These are phyloP conservation scores for Phanerodontia chrysosporium DNA, from an alignment of 768 basidiomycete species.

Conservation along the genomic window DNA sequence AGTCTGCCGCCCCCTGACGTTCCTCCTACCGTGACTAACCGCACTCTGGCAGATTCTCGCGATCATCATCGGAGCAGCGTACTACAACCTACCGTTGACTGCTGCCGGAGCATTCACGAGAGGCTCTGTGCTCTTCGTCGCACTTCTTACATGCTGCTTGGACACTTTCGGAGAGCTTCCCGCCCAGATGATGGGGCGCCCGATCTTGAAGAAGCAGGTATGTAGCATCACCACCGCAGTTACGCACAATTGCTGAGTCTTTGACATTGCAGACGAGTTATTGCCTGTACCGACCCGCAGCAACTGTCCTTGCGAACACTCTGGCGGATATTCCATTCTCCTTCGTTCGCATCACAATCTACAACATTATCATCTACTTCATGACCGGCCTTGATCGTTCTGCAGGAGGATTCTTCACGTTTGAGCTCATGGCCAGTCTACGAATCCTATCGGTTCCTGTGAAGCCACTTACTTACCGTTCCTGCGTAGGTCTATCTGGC, in stretches of 20 bases:
- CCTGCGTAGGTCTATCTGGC: constrained; percentile 54
- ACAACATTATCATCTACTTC: constrained; percentile 67
- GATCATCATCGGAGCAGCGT: constrained; percentile 71
- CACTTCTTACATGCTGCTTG: constrained; percentile 61
- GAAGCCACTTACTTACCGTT: background rate
- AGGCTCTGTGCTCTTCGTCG: constrained; percentile 74
- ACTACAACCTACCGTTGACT: constrained; percentile 65
- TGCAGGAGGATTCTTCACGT: constrained; percentile 46
- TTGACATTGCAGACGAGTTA: constrained; percentile 40
- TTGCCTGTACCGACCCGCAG: constrained; percentile 63
- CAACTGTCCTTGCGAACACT: constrained; percentile 62
- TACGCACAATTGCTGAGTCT: background rate
- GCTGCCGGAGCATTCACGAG: constrained; percentile 85
- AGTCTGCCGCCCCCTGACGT: background rate
- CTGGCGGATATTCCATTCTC: constrained; percentile 70
- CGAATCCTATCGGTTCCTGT: background rate
- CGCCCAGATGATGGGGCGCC: constrained; percentile 74
- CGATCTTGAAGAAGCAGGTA: constrained; percentile 66
- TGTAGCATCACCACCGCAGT: constrained; percentile 10
- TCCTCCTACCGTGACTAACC: background rate
- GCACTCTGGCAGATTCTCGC: constrained; percentile 39
- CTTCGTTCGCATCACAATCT: constrained; percentile 51
- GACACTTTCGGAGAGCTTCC: constrained; percentile 78
- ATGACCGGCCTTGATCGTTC: constrained; percentile 47
- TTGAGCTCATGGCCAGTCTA: constrained; percentile 48